Evolutionary conservation across 2,329 filamentous ascomycete species (phyloP).

Genomic region (Boeremia exigua): DNA sequence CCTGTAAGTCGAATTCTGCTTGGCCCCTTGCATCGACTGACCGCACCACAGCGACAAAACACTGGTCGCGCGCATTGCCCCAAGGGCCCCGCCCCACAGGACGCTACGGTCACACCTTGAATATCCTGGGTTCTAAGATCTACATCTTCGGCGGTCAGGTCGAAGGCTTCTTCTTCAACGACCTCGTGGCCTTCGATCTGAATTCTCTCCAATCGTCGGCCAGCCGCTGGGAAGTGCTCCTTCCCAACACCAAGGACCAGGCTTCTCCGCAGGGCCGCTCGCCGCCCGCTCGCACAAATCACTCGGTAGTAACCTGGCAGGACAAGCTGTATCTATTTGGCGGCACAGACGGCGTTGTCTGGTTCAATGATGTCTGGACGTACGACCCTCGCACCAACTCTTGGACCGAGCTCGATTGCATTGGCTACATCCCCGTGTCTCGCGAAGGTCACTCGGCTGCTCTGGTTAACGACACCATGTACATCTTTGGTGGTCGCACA

Average conservation of each 20-base stretch:
- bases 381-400: slow-evolving; percentile 84
- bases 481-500: slow-evolving; percentile 94
- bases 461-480: slow-evolving; percentile 97
- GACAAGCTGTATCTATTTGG: slow-evolving; percentile 97
- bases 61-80: slow-evolving; percentile 95
- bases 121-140: slow-evolving; percentile 95
- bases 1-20: slow-evolving; percentile 68
- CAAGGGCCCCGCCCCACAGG: slow-evolving; percentile 85
- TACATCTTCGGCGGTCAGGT: slow-evolving; percentile 98
- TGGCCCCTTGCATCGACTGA: slow-evolving; percentile 30
- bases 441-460: slow-evolving; percentile 94
- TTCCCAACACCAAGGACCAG: slow-evolving; percentile 72
- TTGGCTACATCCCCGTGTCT: slow-evolving; percentile 93
- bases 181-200: slow-evolving; percentile 91
- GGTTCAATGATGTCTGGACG: slow-evolving; percentile 99
- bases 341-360: slow-evolving; percentile 91
- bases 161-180: slow-evolving; percentile 98
- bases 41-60: slow-evolving; percentile 76
- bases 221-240: slow-evolving; percentile 94
- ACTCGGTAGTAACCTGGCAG: slow-evolving; percentile 88
- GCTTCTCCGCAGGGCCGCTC: slow-evolving; percentile 37
- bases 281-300: slow-evolving; percentile 91
- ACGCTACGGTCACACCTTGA: slow-evolving; percentile 93
- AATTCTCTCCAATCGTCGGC: slow-evolving; percentile 90
- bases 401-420: slow-evolving; percentile 92